Evolutionary conservation across 2,329 filamentous ascomycete species (phyloP), one percentile per base, ranked within the genome.

Genomic region (Clarireedia homoeocarpa): DNA sequence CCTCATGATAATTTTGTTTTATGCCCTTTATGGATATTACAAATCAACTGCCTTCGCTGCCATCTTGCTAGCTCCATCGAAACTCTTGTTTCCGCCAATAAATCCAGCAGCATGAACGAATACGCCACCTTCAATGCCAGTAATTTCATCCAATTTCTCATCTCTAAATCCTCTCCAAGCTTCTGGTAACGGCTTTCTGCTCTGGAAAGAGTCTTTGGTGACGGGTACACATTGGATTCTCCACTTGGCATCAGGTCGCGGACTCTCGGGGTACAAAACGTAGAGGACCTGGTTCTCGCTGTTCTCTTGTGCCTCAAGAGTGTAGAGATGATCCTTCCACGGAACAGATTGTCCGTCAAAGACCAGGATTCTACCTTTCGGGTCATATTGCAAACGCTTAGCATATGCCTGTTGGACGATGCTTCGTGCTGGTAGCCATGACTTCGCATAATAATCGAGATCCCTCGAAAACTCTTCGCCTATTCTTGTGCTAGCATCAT

Each of bases 291-390:
- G 81, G 42, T 82, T 72, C 0, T 75, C 73, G 27, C 69, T 71
- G 7, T 68, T 71, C 50, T 75, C 72, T 67, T 85, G 79, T 64
- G 79, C 79, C 74, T 99, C 94, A 27, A 97, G 81, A 17, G 81
- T 84, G 75, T 96, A 97, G 17, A 99, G 79, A 71, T 99, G 94
- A 68, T 97, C 92, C 71, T 95, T 94, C 94, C 94, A 97, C 2
- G 92, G 92, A 59, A 92, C 88, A 57, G 87, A 84, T 69, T 88
- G 84, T 38, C 77, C 77, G 61, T 87, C 81, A 56, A 99, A 80
- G 26, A 96, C 85, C 66, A 97, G 77, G 58, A 97, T 82, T 60
- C 89, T 84, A 56, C 91, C 91, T 62, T 85, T 75, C 9, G 84
- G 67, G 69, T 96, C 88, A 68, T 83, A 81, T 63, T 86, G 76